phyloP scores from a whole-genome alignment of 1,284 basidiomycete genomes.

The Pyrrhoderma lamaoense region DNA sequence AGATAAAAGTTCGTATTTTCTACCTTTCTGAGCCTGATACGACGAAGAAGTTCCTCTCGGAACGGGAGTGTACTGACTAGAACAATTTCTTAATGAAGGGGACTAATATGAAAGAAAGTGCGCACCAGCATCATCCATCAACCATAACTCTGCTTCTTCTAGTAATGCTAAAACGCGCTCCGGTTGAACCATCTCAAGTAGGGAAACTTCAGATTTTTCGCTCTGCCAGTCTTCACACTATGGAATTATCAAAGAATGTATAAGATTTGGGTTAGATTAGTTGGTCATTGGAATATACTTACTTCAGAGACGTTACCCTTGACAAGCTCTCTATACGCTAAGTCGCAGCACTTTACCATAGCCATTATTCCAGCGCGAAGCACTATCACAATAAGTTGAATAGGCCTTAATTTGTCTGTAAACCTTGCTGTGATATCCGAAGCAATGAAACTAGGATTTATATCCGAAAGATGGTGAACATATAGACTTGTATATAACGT shows the following conservation, averaged over 20 bases:
- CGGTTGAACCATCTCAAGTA: slow-evolving; percentile 65
- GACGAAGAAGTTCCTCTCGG: slow-evolving; percentile 3
- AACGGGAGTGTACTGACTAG: slow-evolving; percentile 3
- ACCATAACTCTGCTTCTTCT: slow-evolving; percentile 47
- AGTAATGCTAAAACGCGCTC: slow-evolving; percentile 51
- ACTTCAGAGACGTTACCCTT: slow-evolving; percentile 74
- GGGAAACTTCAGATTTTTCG: slow-evolving; percentile 77
- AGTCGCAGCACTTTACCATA: slow-evolving; percentile 76
- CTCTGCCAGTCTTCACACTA: slow-evolving; percentile 84
- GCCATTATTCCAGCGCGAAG: slow-evolving; percentile 67
- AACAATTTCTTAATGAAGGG: slow-evolving; percentile 2
- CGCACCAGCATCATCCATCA: slow-evolving; percentile 43
- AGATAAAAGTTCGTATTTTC: neutral
- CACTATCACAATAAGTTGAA: slow-evolving; percentile 60
- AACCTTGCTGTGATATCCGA: slow-evolving; percentile 23
- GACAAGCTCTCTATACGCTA: slow-evolving; percentile 74
- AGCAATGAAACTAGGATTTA: slow-evolving; percentile 49
- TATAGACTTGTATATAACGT: slow-evolving; percentile 81
- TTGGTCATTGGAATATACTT: slow-evolving; percentile 34
- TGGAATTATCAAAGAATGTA: slow-evolving; percentile 7
- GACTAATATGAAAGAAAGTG: slow-evolving; percentile 1
- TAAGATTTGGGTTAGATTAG: neutral
- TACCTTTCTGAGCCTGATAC: slow-evolving; percentile 14
- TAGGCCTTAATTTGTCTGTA: slow-evolving; percentile 31
- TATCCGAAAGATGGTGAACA: slow-evolving; percentile 58